Percentiles rank a stretch among this genome's conserved stretches.
Evolutionary conservation across 305 asterid species (phyloP).

Genomic region (Fraxinus sp.): DNA sequence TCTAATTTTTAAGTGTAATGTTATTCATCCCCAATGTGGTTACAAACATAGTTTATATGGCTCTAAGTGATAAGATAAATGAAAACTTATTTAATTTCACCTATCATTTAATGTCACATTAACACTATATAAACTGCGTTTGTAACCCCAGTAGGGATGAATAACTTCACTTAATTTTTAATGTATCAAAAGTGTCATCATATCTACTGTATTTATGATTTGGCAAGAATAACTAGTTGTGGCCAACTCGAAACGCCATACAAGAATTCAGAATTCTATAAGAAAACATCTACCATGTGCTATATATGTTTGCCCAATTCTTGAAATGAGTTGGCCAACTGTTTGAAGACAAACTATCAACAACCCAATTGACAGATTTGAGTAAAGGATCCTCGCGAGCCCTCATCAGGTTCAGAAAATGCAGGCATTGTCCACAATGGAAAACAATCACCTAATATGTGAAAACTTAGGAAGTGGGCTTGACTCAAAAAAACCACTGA

Average conservation of each 20-base stretch:
- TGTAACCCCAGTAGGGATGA: no score
- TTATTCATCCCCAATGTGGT: no score
- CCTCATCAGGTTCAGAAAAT: constrained; percentile 16
- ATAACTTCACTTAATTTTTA: background rate
- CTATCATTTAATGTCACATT: no score
- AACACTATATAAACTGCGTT: no score
- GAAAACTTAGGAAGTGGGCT: constrained; percentile 51
- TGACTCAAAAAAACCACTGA: constrained; percentile 28
- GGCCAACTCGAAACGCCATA: background rate
- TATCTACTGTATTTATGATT: background rate
- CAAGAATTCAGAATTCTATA: background rate
- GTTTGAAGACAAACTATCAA: constrained; percentile 30
- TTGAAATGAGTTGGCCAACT: constrained; percentile 29
- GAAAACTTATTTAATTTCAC: no score
- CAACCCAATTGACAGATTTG: constrained; percentile 27
- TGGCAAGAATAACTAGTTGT: background rate
- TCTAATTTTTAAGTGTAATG: background rate
- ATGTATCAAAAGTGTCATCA: background rate
- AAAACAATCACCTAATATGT: constrained; percentile 40
- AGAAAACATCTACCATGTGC: background rate
- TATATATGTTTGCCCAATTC: background rate
- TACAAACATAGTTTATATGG: no score
- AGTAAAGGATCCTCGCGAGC: background rate
- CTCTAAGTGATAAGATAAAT: no score
- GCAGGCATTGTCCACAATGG: background rate